Conservation (phyloP, 2,329 filamentous ascomycete genomes). For the Penicillium sp. region DNA sequence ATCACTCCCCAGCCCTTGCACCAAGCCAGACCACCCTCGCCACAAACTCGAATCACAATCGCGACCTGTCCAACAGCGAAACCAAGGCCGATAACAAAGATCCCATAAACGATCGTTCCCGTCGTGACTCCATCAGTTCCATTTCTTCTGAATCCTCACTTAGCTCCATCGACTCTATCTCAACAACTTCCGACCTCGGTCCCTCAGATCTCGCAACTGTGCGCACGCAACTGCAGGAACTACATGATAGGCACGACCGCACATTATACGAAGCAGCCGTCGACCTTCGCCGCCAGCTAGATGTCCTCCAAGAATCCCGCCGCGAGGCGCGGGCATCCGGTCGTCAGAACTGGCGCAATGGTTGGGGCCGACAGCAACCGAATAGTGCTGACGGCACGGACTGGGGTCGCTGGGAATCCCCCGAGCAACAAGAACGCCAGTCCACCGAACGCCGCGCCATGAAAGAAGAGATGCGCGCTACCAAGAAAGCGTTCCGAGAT, state of each 20-base stretch:
- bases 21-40: slow-evolving; percentile 3
- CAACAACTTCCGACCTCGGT: slow-evolving; percentile 42
- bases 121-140: slow-evolving; percentile 37
- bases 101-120: slow-evolving; percentile 22
- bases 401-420: slow-evolving; percentile 44
- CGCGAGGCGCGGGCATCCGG: slow-evolving; percentile 34
- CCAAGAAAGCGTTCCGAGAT: slow-evolving; percentile 43
- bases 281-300: slow-evolving; percentile 41
- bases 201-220: slow-evolving; percentile 42
- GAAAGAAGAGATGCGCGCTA: slow-evolving; percentile 44
- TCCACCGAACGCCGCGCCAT: slow-evolving; percentile 35
- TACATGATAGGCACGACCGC: slow-evolving; percentile 42
- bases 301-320: slow-evolving; percentile 39
- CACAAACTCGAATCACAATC: background rate
- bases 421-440: slow-evolving; percentile 37
- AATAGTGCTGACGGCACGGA: slow-evolving; percentile 24
- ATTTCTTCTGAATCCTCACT: slow-evolving; percentile 40
- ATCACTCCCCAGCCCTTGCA: background rate
- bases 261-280: slow-evolving; percentile 42
- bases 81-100: slow-evolving; percentile 4
- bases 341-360: slow-evolving; percentile 29
- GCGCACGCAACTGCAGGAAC: slow-evolving; percentile 40
- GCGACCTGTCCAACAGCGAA: background rate
- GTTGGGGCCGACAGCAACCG: slow-evolving; percentile 19
- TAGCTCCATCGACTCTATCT: slow-evolving; percentile 43